Conservation (phyloP, 140 eudicot genomes). For the Stevia rebaudiana region DNA sequence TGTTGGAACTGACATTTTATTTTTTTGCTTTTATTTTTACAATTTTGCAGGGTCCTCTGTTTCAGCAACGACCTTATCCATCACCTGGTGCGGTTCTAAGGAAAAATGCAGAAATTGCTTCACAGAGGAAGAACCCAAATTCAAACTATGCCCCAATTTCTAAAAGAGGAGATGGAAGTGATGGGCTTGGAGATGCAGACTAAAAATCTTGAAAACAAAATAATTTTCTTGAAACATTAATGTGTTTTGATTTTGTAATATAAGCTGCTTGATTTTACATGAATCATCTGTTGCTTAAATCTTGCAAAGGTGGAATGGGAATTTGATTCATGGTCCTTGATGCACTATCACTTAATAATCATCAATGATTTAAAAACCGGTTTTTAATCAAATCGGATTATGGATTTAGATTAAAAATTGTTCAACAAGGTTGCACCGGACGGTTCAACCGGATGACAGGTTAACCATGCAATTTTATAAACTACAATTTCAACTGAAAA, state of each 20-base stretch:
- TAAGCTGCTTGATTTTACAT: not conserved
- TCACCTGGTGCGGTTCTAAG: constrained; percentile 98
- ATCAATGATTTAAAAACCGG: too few species aligned
- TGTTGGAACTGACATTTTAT: constrained; percentile 13
- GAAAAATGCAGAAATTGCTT: constrained; percentile 88
- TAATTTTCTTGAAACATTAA: not conserved
- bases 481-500: too few species aligned
- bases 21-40: too few species aligned
- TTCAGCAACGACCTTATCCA: constrained; percentile 98
- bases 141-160: constrained; percentile 71
- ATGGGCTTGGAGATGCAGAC: constrained; percentile 98
- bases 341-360: not conserved
- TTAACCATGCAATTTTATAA: too few species aligned
- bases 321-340: not conserved
- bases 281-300: not conserved
- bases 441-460: too few species aligned
- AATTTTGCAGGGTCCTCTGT: constrained; percentile 86
- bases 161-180: constrained; percentile 99
- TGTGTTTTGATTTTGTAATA: not conserved
- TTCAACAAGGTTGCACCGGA: too few species aligned
- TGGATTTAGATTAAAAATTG: too few species aligned
- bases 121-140: constrained; percentile 65
- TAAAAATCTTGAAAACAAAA: constrained; percentile 23
- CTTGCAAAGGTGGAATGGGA: not conserved
- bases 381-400: too few species aligned